Base-by-base conservation (phyloP, 2,329 filamentous ascomycete genomes). In the Penicillium expansum region DNA sequence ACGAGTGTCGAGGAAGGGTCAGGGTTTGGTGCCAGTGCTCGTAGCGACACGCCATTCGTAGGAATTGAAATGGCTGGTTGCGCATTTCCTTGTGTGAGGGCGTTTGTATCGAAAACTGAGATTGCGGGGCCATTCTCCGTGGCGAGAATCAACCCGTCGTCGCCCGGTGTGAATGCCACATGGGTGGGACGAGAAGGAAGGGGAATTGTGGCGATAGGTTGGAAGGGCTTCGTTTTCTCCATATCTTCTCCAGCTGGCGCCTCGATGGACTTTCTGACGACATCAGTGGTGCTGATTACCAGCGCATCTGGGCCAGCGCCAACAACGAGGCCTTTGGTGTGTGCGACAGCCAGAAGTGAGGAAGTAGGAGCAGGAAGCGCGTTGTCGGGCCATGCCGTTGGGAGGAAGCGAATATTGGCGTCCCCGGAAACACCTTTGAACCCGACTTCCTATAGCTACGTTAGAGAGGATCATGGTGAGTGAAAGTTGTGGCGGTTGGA, bases 81-180 rank as follows among this genome's bases (percentile, higher is more conserved):
- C 39, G 85, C 85, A 55, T 83, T 84, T 52, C 86, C 86, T 65
- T 86, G 82, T 44, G 87, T 76, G 20, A 97, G 77, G 42, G 81
- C 80, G 55, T 88, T 79, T 1, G 90, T 86, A 54, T 92, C 86
- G 69, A 96, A 97, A 3, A 96, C 88, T 4, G 89, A 88, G 59
- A 99, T 77, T 5, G 92, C 91, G 33, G 91, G 89, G 11, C 90
- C 89, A 53, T 83, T 80, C 74, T 96, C 90, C 3, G 91, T 90
- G 11, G 91, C 91, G 27, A 97, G 79, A 35, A 96, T 83, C 58
- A 99, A 79, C 65, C 89, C 91, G 65, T 85, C 86, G 71, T 97
- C 95, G 67, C 95, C 90, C n/a, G 90, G 84, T 0, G 91, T 93
- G 72, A 99, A 99, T 16, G 88, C 86, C 20, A 99, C 81, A 72